These are phyloP conservation scores for Davidsoniella eucalypti DNA, from an alignment of 2,329 filamentous ascomycete genomes.

Conservation along the genomic window DNA sequence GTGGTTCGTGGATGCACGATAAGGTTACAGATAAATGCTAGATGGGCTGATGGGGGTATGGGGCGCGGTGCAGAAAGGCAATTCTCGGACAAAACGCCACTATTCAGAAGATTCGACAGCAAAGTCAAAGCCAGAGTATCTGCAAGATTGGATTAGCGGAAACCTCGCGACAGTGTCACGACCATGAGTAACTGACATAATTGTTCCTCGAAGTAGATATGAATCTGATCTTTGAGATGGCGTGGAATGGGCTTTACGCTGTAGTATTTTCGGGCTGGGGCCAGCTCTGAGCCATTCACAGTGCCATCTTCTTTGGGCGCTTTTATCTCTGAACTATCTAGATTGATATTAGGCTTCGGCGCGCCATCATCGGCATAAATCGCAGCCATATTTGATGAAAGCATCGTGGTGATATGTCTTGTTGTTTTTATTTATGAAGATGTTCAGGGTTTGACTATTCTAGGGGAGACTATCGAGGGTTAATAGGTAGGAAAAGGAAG, in stretches of 20 bases:
- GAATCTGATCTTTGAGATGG: conserved; percentile 10
- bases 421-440: too few species aligned
- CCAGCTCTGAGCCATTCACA: too few species aligned
- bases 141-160: conserved; percentile 16
- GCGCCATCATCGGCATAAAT: too few species aligned
- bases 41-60: conserved; percentile 53
- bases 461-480: too few species aligned
- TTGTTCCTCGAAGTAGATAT: conserved; percentile 13
- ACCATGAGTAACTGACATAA: conserved; percentile 16
- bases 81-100: conserved; percentile 26
- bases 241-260: conserved; percentile 2
- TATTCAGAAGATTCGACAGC: conserved; percentile 44
- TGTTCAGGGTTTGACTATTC: too few species aligned
- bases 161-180: background rate
- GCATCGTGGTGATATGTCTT: too few species aligned
- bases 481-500: too few species aligned
- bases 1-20: conserved; percentile 68
- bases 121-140: conserved; percentile 45
- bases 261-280: background rate
- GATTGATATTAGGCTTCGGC: too few species aligned
- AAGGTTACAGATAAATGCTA: conserved; percentile 68
- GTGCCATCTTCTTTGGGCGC: too few species aligned
- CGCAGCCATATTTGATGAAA: too few species aligned
- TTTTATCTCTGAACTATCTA: too few species aligned
- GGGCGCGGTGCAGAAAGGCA: conserved; percentile 19